Percentiles rank a stretch among this genome's conserved stretches.
These are phyloP conservation scores for Calonectria pauciramosa DNA, from an alignment of 2,329 filamentous ascomycete genomes.

Conservation along the genomic window DNA sequence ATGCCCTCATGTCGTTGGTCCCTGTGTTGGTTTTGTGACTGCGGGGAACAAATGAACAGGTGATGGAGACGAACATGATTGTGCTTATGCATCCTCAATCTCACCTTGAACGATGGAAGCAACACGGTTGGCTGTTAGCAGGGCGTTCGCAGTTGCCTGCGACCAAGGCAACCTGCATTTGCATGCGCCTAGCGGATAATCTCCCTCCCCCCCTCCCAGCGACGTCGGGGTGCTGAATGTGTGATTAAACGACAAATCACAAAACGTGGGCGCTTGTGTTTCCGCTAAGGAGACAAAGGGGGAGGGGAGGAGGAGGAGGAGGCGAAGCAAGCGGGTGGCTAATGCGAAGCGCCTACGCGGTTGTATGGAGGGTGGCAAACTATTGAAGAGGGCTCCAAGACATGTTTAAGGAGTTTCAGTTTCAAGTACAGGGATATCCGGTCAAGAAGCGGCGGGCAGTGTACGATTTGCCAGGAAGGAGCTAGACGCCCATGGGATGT, in stretches of 20 bases:
- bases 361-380: conserved; percentile 9
- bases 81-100: background rate
- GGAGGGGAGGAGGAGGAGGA: background rate
- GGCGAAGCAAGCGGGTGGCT: conserved; percentile 13
- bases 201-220: background rate
- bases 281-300: conserved; percentile 11
- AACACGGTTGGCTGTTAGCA: conserved; percentile 29
- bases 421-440: conserved; percentile 8
- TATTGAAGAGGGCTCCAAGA: conserved; percentile 12
- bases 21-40: background rate
- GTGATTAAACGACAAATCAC: conserved; percentile 13
- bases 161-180: conserved; percentile 2
- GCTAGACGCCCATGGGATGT: conserved; percentile 33
- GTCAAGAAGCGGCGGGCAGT: background rate
- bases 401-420: conserved; percentile 19
- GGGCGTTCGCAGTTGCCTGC: conserved; percentile 29
- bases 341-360: conserved; percentile 9
- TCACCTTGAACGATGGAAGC: background rate
- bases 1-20: conserved; percentile 5
- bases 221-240: conserved; percentile 7
- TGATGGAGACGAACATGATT: background rate
- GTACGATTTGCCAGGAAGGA: conserved; percentile 17
- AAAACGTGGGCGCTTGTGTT: conserved; percentile 24
- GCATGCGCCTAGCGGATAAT: conserved; percentile 16
- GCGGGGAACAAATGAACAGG: background rate